phyloP scores from a whole-genome alignment of 495 filamentous ascomycete species.

The Tuber calosporum region DNA sequence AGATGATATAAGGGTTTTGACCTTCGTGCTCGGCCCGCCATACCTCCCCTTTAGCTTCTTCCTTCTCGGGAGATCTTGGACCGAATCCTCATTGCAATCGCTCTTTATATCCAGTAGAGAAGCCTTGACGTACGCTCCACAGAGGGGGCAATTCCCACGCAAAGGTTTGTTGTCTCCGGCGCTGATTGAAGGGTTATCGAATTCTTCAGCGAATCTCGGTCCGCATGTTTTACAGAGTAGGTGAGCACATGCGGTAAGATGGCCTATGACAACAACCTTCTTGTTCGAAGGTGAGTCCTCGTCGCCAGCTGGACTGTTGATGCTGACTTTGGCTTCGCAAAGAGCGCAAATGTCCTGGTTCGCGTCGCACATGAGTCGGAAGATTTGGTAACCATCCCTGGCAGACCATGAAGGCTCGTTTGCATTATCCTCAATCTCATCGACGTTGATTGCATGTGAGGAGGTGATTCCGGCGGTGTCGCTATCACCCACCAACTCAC shows the following conservation, averaged over 20 bases:
- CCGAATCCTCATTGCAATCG: conserved; percentile 54
- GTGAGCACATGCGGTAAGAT: conserved; percentile 78
- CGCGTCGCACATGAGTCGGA: conserved; percentile 70
- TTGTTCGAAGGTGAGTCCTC: conserved; percentile 46
- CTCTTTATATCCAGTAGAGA: conserved; percentile 61
- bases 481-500: conserved; percentile 73
- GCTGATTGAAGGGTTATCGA: background rate
- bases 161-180: conserved; percentile 43
- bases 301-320: conserved; percentile 37
- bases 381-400: conserved; percentile 71
- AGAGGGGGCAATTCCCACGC: conserved; percentile 54
- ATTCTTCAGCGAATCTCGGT: conserved; percentile 40
- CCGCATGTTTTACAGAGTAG: conserved; percentile 71
- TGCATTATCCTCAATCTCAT: conserved; percentile 51
- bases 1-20: conserved; percentile 63
- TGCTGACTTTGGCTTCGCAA: conserved; percentile 57
- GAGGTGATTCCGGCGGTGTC: conserved; percentile 74
- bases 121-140: conserved; percentile 53
- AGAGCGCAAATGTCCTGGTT: conserved; percentile 61
- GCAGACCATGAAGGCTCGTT: conserved; percentile 35
- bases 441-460: conserved; percentile 76
- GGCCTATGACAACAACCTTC: conserved; percentile 60
- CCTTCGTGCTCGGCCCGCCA: conserved; percentile 83
- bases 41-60: conserved; percentile 49
- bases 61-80: conserved; percentile 47